Evolutionary conservation across 495 filamentous ascomycete species (phyloP), one percentile per base, ranked within the genome.

Genomic region (Saxophila tyrrhenica): DNA sequence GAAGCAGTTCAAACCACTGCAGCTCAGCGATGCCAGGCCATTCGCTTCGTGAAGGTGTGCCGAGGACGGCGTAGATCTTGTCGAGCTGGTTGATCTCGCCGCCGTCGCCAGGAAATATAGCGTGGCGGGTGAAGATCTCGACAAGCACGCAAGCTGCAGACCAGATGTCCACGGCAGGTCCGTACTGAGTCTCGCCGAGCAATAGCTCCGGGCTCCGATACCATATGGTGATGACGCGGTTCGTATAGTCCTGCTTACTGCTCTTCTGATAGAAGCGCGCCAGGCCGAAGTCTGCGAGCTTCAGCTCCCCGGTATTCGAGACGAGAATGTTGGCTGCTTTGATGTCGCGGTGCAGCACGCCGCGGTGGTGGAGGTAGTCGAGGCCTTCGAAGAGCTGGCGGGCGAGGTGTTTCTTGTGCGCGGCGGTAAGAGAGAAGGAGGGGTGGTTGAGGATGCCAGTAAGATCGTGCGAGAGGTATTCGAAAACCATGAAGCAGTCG

Each of bases 401-500:
- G 1, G 89, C 87, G 16, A 99, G 78, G 65, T 97, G 82, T 67
- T 99, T 99, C 67, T 94, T 95, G 60, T 96, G 89, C 0, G 84
- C 77, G 10, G 81, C 73, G 13, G 91, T 86, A 15, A 99, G 80
- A 45, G 84, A 83, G 67, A 94, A 97, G 7, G 83, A 86, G 2
- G 94, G 94, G 64, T 99, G 94, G 61, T 97, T 97, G 55, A 98
- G 83, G 16, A 88, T 70, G 19, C 84, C 84, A 1, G 86, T 91
- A 29, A 91, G 73, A 67, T 99, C 94, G 65, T 99, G 94, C 17
- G 91, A 91, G 24, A 96, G 80, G 65, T 99, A 99, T 65, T 99
- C 94, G 58, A 99, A 99, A 9, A 99, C 94, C 94, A 99, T 99
- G 71, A 92, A 97, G 69, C 94, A 99, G 67, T 97, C 91, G 65